Percentiles rank a stretch among this genome's conserved stretches.
Evolutionary conservation across 495 filamentous ascomycete genomes (phyloP).

Genomic region (Neurospora tetraspora): DNA sequence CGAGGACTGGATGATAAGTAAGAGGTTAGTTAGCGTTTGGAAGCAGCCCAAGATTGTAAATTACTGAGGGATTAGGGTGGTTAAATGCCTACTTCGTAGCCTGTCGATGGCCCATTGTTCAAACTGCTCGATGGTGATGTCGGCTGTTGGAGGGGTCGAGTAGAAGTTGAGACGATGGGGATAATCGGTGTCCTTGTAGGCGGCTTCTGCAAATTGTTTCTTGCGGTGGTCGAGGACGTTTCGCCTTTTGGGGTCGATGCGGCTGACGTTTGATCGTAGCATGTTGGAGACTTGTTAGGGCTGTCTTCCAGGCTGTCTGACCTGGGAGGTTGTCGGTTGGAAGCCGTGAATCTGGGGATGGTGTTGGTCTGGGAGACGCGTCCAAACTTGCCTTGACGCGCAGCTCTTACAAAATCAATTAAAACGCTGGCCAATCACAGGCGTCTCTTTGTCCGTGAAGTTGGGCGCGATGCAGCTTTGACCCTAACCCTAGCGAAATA

Average conservation of each 20-base stretch:
- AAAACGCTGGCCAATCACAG: neutral
- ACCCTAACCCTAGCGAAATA: neutral
- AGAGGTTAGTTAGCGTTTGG: no score
- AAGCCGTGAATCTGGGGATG: neutral
- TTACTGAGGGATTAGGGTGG: no score
- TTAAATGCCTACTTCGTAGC: no score
- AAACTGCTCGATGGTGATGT: conserved; percentile 95
- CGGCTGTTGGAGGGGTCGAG: conserved; percentile 72
- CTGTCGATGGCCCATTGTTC: conserved; percentile 99
- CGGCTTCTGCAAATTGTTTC: conserved; percentile 68
- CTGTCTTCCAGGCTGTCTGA: neutral
- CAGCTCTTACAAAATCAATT: neutral
- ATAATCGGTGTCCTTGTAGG: conserved; percentile 67
- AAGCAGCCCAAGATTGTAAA: no score
- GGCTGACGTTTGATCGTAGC: conserved; percentile 60
- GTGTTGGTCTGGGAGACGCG: neutral
- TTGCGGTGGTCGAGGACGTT: conserved; percentile 67
- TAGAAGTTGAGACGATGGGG: conserved; percentile 89
- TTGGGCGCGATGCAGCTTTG: neutral
- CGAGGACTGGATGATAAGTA: conserved; percentile 79
- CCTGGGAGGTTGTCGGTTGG: neutral
- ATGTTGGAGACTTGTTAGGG: conserved; percentile 35
- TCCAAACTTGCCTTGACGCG: neutral
- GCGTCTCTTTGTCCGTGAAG: neutral
- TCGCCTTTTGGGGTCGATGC: conserved; percentile 76